Percentiles rank a stretch among this genome's conserved stretches.
These are phyloP conservation scores for Porphyra umbilicalis DNA, from an alignment of 31 red algal species.

Conservation along the genomic window DNA sequence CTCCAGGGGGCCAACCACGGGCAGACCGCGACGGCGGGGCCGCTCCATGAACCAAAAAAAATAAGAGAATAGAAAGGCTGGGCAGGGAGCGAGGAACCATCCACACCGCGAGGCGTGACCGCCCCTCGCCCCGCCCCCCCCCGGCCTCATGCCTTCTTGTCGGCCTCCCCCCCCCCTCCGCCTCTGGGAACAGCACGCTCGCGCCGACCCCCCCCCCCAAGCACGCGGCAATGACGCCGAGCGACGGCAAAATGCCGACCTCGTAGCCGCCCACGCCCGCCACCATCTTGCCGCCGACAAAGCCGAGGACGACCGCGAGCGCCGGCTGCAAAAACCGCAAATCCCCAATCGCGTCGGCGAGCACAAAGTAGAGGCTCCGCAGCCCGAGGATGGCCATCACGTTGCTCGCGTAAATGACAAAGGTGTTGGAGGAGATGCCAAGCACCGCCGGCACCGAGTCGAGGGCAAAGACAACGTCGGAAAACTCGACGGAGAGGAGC, in stretches of 20 bases:
- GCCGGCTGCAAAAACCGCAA: conserved; percentile 73
- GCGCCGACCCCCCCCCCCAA: conserved; percentile 5
- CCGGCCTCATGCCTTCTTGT: too few species aligned
- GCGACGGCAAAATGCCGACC: background rate
- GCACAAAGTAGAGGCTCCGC: conserved; percentile 75
- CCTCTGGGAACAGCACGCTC: conserved; percentile 3
- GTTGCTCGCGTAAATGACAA: conserved; percentile 82
- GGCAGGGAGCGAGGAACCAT: too few species aligned
- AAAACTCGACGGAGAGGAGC: conserved; percentile 75
- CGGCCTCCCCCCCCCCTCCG: background rate
- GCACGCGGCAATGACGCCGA: background rate
- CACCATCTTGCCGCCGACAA: conserved; percentile 84
- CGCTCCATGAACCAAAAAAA: too few species aligned
- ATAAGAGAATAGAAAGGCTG: too few species aligned
- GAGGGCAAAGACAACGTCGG: conserved; percentile 92
- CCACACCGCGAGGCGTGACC: too few species aligned
- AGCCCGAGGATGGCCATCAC: conserved; percentile 89
- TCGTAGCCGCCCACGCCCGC: conserved; percentile 17
- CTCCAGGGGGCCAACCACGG: too few species aligned
- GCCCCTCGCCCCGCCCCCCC: too few species aligned
- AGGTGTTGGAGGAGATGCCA: conserved; percentile 61
- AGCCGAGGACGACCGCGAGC: conserved; percentile 72
- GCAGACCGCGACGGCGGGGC: too few species aligned
- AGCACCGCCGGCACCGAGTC: conserved; percentile 91
- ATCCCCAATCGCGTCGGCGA: conserved; percentile 50